Evolutionary conservation across 2,329 filamentous ascomycete genomes (phyloP).

Genomic region (Arthrobotrys iridis): DNA sequence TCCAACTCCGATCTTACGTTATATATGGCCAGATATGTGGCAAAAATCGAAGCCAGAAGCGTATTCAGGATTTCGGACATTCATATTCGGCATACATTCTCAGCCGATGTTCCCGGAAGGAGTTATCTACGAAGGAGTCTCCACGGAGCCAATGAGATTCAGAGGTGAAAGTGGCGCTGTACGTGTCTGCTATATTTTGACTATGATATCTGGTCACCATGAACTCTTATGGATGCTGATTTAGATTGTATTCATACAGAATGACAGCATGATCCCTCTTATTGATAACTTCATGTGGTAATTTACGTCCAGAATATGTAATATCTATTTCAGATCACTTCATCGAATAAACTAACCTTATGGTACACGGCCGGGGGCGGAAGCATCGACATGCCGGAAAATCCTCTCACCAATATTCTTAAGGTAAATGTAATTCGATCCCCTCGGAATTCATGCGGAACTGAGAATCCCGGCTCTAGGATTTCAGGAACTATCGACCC

Average conservation of each 20-base stretch:
- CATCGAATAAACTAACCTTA: neutral
- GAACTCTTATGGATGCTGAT: neutral
- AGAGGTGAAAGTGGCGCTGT: slow-evolving; percentile 86
- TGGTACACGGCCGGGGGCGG: neutral
- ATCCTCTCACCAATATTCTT: slow-evolving; percentile 87
- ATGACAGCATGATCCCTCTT: slow-evolving; percentile 92
- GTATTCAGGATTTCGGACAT: slow-evolving; percentile 91
- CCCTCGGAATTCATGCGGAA: no score
- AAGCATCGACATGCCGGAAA: slow-evolving; percentile 79
- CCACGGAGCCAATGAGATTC: slow-evolving; percentile 79
- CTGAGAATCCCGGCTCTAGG: slow-evolving; percentile 62
- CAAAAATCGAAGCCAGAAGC: slow-evolving; percentile 81
- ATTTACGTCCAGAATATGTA: neutral
- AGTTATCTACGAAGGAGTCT: slow-evolving; percentile 86
- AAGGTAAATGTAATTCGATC: slow-evolving; percentile 6
- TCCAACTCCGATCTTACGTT: slow-evolving; percentile 19
- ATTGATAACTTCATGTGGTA: slow-evolving; percentile 78
- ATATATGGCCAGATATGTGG: slow-evolving; percentile 76
- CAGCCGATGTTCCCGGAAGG: slow-evolving; percentile 95
- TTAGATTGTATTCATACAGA: slow-evolving; percentile 61
- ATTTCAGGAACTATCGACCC: slow-evolving; percentile 89
- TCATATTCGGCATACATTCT: slow-evolving; percentile 94
- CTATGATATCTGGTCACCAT: neutral
- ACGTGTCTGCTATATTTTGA: neutral
- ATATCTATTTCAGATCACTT: no score